Evolutionary conservation across 495 filamentous ascomycete species (phyloP), one percentile per base, ranked within the genome.

Genomic region (Barbatosphaeria neglecta): DNA sequence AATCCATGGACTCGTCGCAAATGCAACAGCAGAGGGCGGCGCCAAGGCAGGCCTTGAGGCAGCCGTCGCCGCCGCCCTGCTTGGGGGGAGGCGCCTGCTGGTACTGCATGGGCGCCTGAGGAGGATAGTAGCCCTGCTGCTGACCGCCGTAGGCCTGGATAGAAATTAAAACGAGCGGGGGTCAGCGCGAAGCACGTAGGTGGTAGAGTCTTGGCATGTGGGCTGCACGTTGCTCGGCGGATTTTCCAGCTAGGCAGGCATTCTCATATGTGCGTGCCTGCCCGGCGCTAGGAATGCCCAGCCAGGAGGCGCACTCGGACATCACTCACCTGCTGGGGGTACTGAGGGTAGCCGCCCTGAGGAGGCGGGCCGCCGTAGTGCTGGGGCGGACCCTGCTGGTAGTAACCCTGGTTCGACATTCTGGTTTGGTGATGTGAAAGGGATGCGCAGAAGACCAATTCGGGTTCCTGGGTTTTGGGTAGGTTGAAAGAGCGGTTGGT

Each of bases 1-100:
- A 80, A 56, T 83, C 80, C 52, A 81, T 84, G 38, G 76, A 72
- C 65, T 84, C 80, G 51, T 86, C 81, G 48, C 75, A 79, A 22
- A 83, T 73, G 62, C 76, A 84, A 58, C 80, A 84, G 61, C 81
- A 84, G 69, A 79, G 83, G 41, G 84, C 64, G 20, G 66, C 66
- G 18, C 76, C 78, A 43, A 86, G 59, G 67, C 80, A 81, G 27
- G 69, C 66, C 24, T 52, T 65, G 38, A 85, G 65, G 48, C 78
- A 82, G 37, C 80, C 80, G 13, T 65, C 45, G 35, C 50, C 54
- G 23, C 63, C 66, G 56, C 69, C 62, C 41, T 46, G 35, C 17
- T 46, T 22, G 24, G 37, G 48, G 24, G 13, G 24, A 37, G 53
- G 53, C n/a, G 64, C 69, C 15, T 64, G 69, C 54, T 70, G 66